Base-by-base conservation (phyloP, 2,329 filamentous ascomycete genomes). In the Triangularia verruculosa region DNA sequence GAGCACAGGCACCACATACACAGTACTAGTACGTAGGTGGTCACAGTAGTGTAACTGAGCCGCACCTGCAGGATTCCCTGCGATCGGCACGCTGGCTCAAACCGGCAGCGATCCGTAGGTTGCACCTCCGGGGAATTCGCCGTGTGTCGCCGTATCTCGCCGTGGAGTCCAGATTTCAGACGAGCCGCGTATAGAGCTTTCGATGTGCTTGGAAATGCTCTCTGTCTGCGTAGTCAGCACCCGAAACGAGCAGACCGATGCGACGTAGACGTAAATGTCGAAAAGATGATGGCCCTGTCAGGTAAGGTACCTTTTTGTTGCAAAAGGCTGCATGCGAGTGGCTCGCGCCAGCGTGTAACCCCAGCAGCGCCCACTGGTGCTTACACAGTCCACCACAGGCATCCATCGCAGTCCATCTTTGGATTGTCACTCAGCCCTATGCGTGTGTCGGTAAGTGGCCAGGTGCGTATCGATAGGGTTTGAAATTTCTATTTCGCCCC, bases 351-450 rank as follows among this genome's bases (percentile, higher is more conserved):
- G 20, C 52, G 57, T 61, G 61, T 58, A n/a, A 62, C 61, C 60
- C 62, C 27, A 34, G 51, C 51, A 54, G 17, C n/a, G 51, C 51
- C 51, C 51, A 32, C 20, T 62, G 57, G 53, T 53, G 66, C 66
- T 66, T 51, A 68, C 66, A 65, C 27, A 63, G 58, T 17, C 57
- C 52, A n/a, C 47, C 61, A 54, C 64, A 67, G 66, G 66, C 66
- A 67, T 58, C 63, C 63, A 65, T 43, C 57, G n/a, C 24, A 58
- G 39, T 25, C 51, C 61, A 28, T 12, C 56, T 56, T 54, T 54
- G 51, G 22, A 22, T 51, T n/a, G 25, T 54, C 61, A 32, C 62
- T 67, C 66, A 67, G 66, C 66, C 66, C 60, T 67, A 67, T 30
- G 34, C 52, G 12, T 27, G 51, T 54, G 51, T 54, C 25, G 24